phyloP scores from a whole-genome alignment of 2,329 filamentous ascomycete genomes.

The Neocatenulostroma microsporum region DNA sequence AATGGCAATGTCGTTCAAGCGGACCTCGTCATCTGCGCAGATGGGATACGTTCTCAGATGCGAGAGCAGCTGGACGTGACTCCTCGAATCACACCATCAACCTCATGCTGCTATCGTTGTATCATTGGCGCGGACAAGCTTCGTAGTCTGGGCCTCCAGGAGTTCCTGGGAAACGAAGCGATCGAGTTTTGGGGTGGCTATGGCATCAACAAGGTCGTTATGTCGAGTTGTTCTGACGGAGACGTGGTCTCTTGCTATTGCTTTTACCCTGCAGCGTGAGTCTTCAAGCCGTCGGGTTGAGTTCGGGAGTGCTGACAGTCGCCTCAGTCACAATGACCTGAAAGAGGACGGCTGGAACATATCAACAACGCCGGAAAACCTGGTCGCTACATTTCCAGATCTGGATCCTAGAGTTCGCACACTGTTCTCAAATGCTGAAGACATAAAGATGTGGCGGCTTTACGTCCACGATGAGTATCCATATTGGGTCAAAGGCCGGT shows the following conservation, averaged over 20 bases:
- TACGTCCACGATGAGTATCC: conserved; percentile 58
- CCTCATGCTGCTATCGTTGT: conserved; percentile 56
- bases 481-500: conserved; percentile 48
- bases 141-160: conserved; percentile 51
- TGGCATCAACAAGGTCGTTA: conserved; percentile 59
- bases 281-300: conserved; percentile 56
- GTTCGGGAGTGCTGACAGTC: conserved; percentile 52
- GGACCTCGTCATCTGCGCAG: conserved; percentile 56
- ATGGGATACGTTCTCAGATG: conserved; percentile 60
- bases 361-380: too few relatives aligned
- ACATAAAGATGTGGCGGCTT: conserved; percentile 59
- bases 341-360: conserved; percentile 52
- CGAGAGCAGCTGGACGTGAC: conserved; percentile 56
- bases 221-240: conserved; percentile 61
- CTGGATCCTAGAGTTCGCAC: conserved; percentile 37
- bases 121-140: conserved; percentile 58
- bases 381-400: neutral
- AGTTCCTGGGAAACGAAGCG: conserved; percentile 54
- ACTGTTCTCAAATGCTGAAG: conserved; percentile 53
- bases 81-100: conserved; percentile 52
- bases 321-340: conserved; percentile 45
- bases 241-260: conserved; percentile 62
- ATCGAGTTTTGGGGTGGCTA: conserved; percentile 66
- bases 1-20: conserved; percentile 46
- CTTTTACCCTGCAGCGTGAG: conserved; percentile 57